Percentiles rank a stretch among this genome's conserved stretches.
Conservation (phyloP, 1,284 basidiomycete genomes). For the Cryptococcus sp. region DNA sequence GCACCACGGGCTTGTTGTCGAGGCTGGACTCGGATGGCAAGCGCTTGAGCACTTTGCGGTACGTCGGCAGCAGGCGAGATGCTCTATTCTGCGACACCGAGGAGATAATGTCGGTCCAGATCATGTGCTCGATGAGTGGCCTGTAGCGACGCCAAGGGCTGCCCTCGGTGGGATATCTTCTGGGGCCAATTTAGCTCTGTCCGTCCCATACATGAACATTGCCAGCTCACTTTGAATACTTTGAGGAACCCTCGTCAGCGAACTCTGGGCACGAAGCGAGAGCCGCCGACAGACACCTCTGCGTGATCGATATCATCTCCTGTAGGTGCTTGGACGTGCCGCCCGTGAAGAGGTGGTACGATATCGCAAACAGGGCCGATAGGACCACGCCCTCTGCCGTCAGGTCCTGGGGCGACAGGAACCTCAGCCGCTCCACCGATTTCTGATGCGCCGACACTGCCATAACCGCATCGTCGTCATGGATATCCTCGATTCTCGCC, state of each 20-base stretch:
- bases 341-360: constrained; percentile 29
- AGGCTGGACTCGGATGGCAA: constrained; percentile 18
- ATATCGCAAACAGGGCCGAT: constrained; percentile 21
- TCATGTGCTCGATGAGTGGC: constrained; percentile 64
- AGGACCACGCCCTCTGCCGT: constrained; percentile 23
- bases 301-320: constrained; percentile 17
- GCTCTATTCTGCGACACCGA: constrained; percentile 61
- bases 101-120: constrained; percentile 80
- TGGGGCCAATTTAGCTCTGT: too few relatives aligned
- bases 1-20: constrained; percentile 44
- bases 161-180: not conserved
- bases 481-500: not conserved
- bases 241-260: not conserved
- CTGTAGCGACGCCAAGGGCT: constrained; percentile 19
- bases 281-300: constrained; percentile 18
- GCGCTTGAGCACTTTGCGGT: constrained; percentile 57
- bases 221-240: not conserved
- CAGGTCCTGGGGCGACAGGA: constrained; percentile 16
- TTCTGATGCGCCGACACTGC: constrained; percentile 12
- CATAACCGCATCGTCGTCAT: constrained; percentile 15
- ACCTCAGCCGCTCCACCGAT: constrained; percentile 15
- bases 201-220: not conserved
- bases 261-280: constrained; percentile 17
- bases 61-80: constrained; percentile 60
- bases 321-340: constrained; percentile 20